Percentiles rank a stretch among this genome's conserved stretches.
These are phyloP conservation scores for Oxyria digyna DNA, from an alignment of 148 eudicot species.

Conservation along the genomic window DNA sequence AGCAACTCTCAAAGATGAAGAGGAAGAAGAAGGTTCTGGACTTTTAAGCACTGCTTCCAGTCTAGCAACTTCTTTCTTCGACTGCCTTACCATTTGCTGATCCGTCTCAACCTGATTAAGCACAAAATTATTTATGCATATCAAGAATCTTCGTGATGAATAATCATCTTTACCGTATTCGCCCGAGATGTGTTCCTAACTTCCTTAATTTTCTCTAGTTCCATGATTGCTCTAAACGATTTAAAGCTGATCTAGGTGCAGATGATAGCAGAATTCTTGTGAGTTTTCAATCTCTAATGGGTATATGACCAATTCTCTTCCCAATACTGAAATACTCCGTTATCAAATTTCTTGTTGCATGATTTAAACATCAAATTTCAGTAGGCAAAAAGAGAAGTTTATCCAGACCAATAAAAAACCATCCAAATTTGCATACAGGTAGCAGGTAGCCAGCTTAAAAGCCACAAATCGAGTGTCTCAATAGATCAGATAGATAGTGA, in stretches of 20 bases:
- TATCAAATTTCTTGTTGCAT: no score
- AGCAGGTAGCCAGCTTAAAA: conserved; percentile 28
- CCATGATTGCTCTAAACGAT: conserved; percentile 93
- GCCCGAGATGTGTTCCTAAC: conserved; percentile 82
- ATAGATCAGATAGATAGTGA: conserved; percentile 31
- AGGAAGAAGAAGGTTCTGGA: conserved; percentile 58
- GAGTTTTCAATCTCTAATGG: conserved; percentile 90
- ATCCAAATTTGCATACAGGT: conserved; percentile 33
- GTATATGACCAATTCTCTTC: conserved; percentile 68
- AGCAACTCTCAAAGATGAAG: conserved; percentile 47
- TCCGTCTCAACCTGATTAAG: conserved; percentile 56
- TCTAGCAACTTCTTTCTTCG: no score
- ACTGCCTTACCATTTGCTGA: conserved; percentile 67
- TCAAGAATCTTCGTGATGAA: neutral
- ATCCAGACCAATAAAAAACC: neutral
- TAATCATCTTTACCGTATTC: conserved; percentile 48
- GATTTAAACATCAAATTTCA: no score
- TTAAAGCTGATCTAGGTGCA: conserved; percentile 95
- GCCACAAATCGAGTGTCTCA: conserved; percentile 24
- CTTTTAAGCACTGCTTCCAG: conserved; percentile 79
- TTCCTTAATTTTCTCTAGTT: conserved; percentile 84
- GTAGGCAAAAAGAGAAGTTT: no score
- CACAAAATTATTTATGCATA: neutral
- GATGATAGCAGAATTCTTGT: conserved; percentile 87
- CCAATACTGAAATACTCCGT: conserved; percentile 45